phyloP scores from a whole-genome alignment of 192 early-diverging fungal genomes.

The Podila minutissima region DNA sequence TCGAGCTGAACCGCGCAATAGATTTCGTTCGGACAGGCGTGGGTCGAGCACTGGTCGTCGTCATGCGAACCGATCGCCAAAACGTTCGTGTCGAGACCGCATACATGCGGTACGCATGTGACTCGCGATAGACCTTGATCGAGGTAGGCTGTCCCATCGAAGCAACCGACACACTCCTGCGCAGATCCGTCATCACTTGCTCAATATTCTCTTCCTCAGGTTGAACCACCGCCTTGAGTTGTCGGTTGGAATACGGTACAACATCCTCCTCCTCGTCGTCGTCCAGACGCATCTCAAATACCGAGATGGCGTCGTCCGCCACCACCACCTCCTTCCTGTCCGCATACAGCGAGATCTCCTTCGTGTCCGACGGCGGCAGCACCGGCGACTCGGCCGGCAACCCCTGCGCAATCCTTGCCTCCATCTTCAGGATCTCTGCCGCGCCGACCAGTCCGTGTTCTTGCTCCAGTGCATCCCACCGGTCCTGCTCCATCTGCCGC shows the following conservation, averaged over 20 bases:
- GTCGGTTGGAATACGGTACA: not conserved
- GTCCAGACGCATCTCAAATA: constrained; percentile 29
- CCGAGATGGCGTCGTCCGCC: constrained; percentile 41
- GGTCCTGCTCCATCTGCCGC: constrained; percentile 20
- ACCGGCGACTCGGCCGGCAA: constrained; percentile 36
- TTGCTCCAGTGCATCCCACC: constrained; percentile 14
- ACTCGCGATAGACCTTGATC: not conserved
- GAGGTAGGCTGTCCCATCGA: constrained; percentile 5
- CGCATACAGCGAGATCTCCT: constrained; percentile 39
- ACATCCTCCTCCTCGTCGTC: not conserved
- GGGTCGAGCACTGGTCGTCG: not conserved
- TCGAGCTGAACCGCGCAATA: constrained; percentile 12
- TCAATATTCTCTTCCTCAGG: constrained; percentile 33
- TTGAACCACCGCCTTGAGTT: not conserved
- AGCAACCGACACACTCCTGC: constrained; percentile 36
- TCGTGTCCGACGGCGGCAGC: constrained; percentile 6
- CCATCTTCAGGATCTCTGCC: constrained; percentile 24
- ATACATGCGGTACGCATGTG: not conserved
- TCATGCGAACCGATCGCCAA: not conserved
- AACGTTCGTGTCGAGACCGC: not conserved
- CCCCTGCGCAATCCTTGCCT: constrained; percentile 28
- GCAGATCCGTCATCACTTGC: constrained; percentile 21
- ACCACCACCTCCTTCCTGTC: constrained; percentile 39
- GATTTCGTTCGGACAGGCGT: constrained; percentile 10
- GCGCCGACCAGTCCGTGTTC: constrained; percentile 29